Conservation (phyloP, 169 alveolate species). For the Besnoitia besnoiti region DNA sequence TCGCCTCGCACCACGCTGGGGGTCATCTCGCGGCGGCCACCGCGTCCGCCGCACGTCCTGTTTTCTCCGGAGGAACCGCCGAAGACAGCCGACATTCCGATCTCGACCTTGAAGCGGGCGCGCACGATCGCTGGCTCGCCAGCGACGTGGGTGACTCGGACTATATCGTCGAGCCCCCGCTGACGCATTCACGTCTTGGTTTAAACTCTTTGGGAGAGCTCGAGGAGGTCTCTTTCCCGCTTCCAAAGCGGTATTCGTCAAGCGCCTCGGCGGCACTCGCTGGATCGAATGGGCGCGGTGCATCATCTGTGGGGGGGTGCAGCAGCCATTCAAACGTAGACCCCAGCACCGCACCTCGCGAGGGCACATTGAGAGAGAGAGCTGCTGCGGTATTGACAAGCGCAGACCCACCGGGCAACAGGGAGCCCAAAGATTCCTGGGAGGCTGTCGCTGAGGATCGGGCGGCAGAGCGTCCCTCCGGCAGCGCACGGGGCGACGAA, state of each 20-base stretch:
- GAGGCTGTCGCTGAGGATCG: too few relatives aligned
- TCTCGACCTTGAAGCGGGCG: neutral
- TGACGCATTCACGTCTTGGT: neutral
- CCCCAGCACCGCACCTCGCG: too few relatives aligned
- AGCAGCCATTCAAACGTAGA: too few relatives aligned
- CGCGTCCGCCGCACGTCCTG: neutral
- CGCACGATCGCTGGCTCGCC: neutral
- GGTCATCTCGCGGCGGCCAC: neutral
- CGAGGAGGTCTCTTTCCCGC: neutral
- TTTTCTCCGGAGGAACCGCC: neutral
- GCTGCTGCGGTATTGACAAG: too few relatives aligned
- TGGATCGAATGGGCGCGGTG: too few relatives aligned
- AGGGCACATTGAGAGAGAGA: too few relatives aligned
- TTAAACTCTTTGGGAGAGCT: neutral
- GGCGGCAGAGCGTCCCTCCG: too few relatives aligned
- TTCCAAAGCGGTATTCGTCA: neutral
- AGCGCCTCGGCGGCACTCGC: neutral
- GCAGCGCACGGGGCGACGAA: too few relatives aligned
- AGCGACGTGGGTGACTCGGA: neutral
- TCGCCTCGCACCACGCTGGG: neutral
- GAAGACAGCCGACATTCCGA: neutral
- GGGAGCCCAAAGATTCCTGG: too few relatives aligned
- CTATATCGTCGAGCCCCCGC: constrained; percentile 3
- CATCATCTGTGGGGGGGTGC: too few relatives aligned
- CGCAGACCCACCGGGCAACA: too few relatives aligned